Percentiles rank a stretch among this genome's conserved stretches.
Conservation (phyloP, 208 protist species). For the Phytomonas sp. region DNA sequence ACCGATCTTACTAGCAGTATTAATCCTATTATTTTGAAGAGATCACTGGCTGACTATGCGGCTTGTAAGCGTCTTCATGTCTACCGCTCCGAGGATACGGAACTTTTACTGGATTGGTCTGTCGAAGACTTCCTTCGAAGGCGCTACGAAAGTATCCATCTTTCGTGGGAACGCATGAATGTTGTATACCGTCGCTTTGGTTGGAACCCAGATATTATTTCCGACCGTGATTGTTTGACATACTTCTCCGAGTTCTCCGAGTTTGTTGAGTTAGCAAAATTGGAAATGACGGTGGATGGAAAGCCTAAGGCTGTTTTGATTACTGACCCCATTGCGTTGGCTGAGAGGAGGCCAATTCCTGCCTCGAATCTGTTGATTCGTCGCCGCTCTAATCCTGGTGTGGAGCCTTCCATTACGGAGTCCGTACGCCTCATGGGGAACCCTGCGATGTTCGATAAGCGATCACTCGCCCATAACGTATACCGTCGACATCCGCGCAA, state of each 20-base stretch:
- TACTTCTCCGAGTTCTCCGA: slow-evolving; percentile 76
- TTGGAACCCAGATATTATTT: slow-evolving; percentile 63
- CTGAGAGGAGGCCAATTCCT: slow-evolving; percentile 39
- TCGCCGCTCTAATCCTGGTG: slow-evolving; percentile 36
- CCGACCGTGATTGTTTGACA: slow-evolving; percentile 68
- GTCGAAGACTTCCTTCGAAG: slow-evolving; percentile 83
- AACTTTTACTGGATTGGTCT: slow-evolving; percentile 82
- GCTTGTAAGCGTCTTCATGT: slow-evolving; percentile 61
- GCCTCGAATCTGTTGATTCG: slow-evolving; percentile 69
- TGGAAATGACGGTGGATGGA: slow-evolving; percentile 28
- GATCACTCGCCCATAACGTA: slow-evolving; percentile 29
- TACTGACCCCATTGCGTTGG: slow-evolving; percentile 38
- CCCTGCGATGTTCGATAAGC: slow-evolving; percentile 39
- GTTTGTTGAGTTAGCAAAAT: slow-evolving; percentile 73
- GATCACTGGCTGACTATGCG: slow-evolving; percentile 44
- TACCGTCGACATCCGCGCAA: slow-evolving; percentile 3
- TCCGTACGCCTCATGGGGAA: slow-evolving; percentile 79
- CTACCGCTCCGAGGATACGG: slow-evolving; percentile 70
- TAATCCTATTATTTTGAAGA: slow-evolving; percentile 48
- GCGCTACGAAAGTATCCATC: slow-evolving; percentile 86
- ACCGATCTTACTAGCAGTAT: slow-evolving; percentile 49
- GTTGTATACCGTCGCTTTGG: slow-evolving; percentile 73
- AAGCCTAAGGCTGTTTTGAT: slow-evolving; percentile 49
- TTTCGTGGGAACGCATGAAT: slow-evolving; percentile 85
- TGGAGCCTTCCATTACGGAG: slow-evolving; percentile 84